Base-by-base conservation (phyloP, 2,329 filamentous ascomycete genomes). In the Talaromyces pinophilus region DNA sequence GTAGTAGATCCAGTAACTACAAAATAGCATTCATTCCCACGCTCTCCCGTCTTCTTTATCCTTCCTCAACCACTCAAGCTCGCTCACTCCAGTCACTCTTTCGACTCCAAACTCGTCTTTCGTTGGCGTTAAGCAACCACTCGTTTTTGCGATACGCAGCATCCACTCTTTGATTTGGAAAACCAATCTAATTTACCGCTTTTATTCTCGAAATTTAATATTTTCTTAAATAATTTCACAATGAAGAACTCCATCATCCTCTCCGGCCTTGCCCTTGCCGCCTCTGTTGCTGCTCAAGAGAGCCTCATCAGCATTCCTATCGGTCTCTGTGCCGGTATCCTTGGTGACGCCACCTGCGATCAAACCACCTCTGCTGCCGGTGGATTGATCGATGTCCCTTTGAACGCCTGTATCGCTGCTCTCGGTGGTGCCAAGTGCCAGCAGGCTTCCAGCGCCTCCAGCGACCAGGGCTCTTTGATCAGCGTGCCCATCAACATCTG, bases 401-500 rank as follows among this genome's bases (percentile, higher is more conserved):
- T 73, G 22, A 68, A 73, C 54, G 48, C 64, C 30, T 74, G 73
- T 33, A 3, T 73, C 17, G 72, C 69, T 59, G 72, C 68, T 50
- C 69, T 74, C 22, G 72, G 72, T 35, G 44, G 70, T 33, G 68
- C 67, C 62, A 72, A 73, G 65, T 74, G 72, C 67, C 64, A 73
- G 38, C 72, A 74, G 62, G 68, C 62, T 40, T 61, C 68, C 19
- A 63, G 62, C 10, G 46, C 70, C n/a, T 19, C 64, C 15, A 25
- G 38, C 60, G 42, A 62, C 46, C 22, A 64, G 25, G 69, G 68
- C 35, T 65, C 69, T 35, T 63, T 74, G 64, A 73, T 74, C 67
- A 74, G 67, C 55, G 71, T 74, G 1, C 73, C 73, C 15, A 59
- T 74, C 66, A 74, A 74, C 54, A 25, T 72, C 50, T 74, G 73